phyloP scores from a whole-genome alignment of 2,329 filamentous ascomycete species.

The Colletotrichum filicis region DNA sequence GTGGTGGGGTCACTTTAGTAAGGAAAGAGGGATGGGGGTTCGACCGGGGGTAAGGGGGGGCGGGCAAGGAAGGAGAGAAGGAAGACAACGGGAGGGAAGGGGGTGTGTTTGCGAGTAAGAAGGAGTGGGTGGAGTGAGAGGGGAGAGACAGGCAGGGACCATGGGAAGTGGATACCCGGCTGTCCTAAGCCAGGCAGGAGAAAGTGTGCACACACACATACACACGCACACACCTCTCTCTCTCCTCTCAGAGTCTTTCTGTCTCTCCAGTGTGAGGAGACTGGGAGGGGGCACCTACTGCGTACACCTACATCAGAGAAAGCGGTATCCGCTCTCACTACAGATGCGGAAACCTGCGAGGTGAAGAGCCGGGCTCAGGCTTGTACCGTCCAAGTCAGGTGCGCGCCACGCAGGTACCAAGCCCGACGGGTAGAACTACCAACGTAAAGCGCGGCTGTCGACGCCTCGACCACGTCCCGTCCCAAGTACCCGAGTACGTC shows the following conservation, averaged over 20 bases:
- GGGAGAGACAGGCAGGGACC: slow-evolving; percentile 6
- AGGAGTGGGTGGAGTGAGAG: background rate
- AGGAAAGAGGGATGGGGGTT: slow-evolving; percentile 19
- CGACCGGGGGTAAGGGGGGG: background rate
- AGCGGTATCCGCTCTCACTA: background rate
- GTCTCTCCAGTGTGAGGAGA: background rate
- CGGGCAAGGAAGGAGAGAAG: background rate
- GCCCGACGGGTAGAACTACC: slow-evolving; percentile 5
- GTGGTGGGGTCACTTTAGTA: slow-evolving; percentile 28
- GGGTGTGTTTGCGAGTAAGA: background rate
- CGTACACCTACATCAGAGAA: background rate
- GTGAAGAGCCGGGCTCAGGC: background rate
- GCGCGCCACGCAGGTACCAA: slow-evolving; percentile 8
- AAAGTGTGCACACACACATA: background rate
- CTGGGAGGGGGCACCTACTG: background rate
- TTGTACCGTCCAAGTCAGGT: slow-evolving; percentile 13
- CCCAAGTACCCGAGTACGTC: slow-evolving; percentile 10
- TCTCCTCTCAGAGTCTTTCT: background rate
- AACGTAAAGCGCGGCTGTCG: slow-evolving; percentile 10
- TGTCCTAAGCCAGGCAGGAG: background rate
- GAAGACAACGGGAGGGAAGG: background rate
- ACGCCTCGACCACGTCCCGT: slow-evolving; percentile 13
- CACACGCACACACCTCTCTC: background rate
- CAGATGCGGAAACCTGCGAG: background rate
- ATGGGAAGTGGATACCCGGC: slow-evolving; percentile 12